A percentile compares a stretch with the other conserved stretches of the same genome.
These are phyloP conservation scores for Abelmoschus esculentus DNA, from an alignment of 345 rosid species.

Conservation along the genomic window DNA sequence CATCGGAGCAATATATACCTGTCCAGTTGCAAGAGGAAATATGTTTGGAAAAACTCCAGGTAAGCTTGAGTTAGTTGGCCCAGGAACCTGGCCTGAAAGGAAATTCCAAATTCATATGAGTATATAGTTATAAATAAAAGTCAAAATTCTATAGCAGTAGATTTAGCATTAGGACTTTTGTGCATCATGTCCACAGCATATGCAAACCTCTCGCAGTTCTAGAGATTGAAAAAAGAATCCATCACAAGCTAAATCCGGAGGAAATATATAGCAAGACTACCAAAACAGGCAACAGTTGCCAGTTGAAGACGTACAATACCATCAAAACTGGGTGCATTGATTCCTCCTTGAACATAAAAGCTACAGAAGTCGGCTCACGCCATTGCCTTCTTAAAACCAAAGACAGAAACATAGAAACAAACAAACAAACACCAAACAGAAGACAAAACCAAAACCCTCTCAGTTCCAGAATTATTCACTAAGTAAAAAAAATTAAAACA, in stretches of 20 bases:
- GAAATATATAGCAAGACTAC: slow-evolving; percentile 55
- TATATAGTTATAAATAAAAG: slow-evolving; percentile 9
- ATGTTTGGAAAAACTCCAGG: slow-evolving; percentile 89
- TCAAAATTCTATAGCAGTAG: slow-evolving; percentile 8
- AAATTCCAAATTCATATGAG: slow-evolving; percentile 18
- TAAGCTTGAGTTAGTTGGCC: slow-evolving; percentile 40
- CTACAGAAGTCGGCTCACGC: slow-evolving; percentile 91
- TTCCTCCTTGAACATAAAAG: slow-evolving; percentile 92
- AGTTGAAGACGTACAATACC: slow-evolving; percentile 84
- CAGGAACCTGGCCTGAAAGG: slow-evolving; percentile 74
- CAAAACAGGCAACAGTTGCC: slow-evolving; percentile 84
- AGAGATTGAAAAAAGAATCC: slow-evolving; percentile 17
- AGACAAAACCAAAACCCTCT: slow-evolving; percentile 57
- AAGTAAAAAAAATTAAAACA: slow-evolving; percentile 37
- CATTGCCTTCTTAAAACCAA: slow-evolving; percentile 88
- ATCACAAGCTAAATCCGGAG: slow-evolving; percentile 30
- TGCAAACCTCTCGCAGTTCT: slow-evolving; percentile 21
- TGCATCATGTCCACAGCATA: slow-evolving; percentile 16
- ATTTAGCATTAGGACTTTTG: slow-evolving; percentile 11
- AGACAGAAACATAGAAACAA: slow-evolving; percentile 71
- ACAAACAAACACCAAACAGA: slow-evolving; percentile 64
- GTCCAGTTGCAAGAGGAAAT: slow-evolving; percentile 62
- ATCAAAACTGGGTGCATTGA: slow-evolving; percentile 72
- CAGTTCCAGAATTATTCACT: slow-evolving; percentile 77
- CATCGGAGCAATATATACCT: slow-evolving; percentile 32